Percentiles rank a stretch among this genome's conserved stretches.
phyloP scores from a whole-genome alignment of 2,329 filamentous ascomycete species.

The Juglanconis oblonga region DNA sequence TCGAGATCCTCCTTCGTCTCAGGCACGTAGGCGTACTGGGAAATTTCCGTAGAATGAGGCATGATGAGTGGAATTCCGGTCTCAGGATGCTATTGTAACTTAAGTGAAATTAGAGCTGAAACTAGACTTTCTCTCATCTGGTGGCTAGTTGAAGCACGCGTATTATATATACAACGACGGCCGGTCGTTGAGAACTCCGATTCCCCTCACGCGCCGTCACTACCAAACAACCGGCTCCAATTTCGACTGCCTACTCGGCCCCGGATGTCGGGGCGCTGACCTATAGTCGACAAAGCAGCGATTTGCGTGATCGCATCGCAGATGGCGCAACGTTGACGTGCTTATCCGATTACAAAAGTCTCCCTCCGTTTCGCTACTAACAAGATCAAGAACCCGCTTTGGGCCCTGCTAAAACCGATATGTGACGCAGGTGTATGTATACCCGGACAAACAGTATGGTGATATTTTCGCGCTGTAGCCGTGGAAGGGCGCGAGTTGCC shows the following conservation, averaged over 20 bases:
- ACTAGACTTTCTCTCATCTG: too few species aligned
- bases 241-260: not conserved
- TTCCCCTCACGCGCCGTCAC: conserved; percentile 4
- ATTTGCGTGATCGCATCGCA: conserved; percentile 3
- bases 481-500: too few species aligned
- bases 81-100: too few species aligned
- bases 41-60: conserved; percentile 4
- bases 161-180: conserved; percentile 3
- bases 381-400: not conserved
- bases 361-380: not conserved
- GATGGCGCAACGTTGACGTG: conserved; percentile 10
- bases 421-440: too few species aligned
- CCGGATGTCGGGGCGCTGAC: conserved; percentile 5
- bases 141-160: too few species aligned
- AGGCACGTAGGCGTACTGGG: conserved; percentile 3
- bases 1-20: conserved; percentile 9
- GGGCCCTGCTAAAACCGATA: too few species aligned
- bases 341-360: not conserved
- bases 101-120: too few species aligned
- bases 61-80: not conserved
- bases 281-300: conserved; percentile 5
- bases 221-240: not conserved
- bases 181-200: not conserved
- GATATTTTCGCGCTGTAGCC: too few species aligned
- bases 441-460: too few species aligned